phyloP scores from a whole-genome alignment of 371 early-diverging fungal genomes.

The Mucor lusitanicus region DNA sequence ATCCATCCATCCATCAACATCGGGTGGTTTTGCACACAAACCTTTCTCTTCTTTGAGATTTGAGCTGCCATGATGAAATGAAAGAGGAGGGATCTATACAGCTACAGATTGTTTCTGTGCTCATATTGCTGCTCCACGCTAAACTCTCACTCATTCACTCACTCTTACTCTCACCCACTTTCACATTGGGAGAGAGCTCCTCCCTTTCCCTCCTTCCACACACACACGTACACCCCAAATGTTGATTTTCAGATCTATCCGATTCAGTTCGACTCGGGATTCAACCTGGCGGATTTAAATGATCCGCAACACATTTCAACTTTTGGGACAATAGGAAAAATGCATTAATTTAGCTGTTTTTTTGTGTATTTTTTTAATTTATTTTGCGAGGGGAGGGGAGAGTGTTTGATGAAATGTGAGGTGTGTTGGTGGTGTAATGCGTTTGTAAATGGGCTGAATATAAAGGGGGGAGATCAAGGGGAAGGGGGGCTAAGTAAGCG shows the following conservation, averaged over 20 bases:
- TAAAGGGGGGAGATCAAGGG: neutral
- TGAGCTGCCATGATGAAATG: constrained; percentile 47
- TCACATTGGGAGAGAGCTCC: too few relatives aligned
- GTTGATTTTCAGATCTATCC: neutral
- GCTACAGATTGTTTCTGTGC: neutral
- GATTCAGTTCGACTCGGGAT: neutral
- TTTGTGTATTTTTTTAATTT: neutral
- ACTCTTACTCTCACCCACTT: neutral
- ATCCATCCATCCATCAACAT: constrained; percentile 28
- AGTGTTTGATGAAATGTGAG: neutral
- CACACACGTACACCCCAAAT: neutral
- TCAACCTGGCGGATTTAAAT: too few relatives aligned
- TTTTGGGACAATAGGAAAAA: neutral
- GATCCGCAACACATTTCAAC: neutral
- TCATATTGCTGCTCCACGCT: neutral
- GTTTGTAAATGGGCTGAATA: neutral
- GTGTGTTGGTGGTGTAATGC: neutral
- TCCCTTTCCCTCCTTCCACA: neutral
- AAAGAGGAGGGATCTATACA: constrained; percentile 15
- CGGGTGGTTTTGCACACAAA: constrained; percentile 27
- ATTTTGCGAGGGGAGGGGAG: neutral
- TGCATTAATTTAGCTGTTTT: neutral
- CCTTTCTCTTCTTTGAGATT: constrained; percentile 82
- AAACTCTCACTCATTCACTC: neutral
- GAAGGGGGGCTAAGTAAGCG: neutral